Evolutionary conservation across 305 asterid species (phyloP).

Genomic region (Petunia hybrid): DNA sequence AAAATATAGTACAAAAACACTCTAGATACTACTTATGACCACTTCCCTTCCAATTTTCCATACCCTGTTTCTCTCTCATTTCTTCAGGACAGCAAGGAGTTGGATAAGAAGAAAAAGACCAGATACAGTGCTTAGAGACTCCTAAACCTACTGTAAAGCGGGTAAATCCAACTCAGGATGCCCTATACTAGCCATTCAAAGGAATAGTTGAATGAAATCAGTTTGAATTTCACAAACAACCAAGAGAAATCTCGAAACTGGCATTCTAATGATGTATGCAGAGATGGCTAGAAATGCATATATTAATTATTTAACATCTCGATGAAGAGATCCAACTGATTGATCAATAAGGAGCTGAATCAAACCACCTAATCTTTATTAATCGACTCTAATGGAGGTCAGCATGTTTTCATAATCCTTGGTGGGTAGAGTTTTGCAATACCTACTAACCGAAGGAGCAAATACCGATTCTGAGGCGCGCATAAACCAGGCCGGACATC

Average conservation of each 20-base stretch:
- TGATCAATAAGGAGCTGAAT: background rate
- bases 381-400: no score
- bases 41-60: background rate
- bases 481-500: no score
- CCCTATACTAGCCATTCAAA: slow-evolving; percentile 19
- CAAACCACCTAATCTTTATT: background rate
- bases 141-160: background rate
- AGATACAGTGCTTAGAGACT: background rate
- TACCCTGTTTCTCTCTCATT: background rate
- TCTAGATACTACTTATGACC: slow-evolving; percentile 28
- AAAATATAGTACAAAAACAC: background rate
- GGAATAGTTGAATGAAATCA: slow-evolving; percentile 20
- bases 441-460: no score
- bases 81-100: background rate
- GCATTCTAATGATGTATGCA: slow-evolving; percentile 18
- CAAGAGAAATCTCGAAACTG: slow-evolving; percentile 6
- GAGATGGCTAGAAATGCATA: background rate
- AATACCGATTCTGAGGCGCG: no score
- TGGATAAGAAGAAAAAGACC: slow-evolving; percentile 4
- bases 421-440: no score
- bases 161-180: slow-evolving; percentile 6
- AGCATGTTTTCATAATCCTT: no score
- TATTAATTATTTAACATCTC: background rate
- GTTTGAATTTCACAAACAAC: slow-evolving; percentile 5
- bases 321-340: slow-evolving; percentile 15